Percentiles rank a stretch among this genome's conserved stretches.
phyloP scores from a whole-genome alignment of 116 monocot genomes.

The Trichopus zeylanicus region DNA sequence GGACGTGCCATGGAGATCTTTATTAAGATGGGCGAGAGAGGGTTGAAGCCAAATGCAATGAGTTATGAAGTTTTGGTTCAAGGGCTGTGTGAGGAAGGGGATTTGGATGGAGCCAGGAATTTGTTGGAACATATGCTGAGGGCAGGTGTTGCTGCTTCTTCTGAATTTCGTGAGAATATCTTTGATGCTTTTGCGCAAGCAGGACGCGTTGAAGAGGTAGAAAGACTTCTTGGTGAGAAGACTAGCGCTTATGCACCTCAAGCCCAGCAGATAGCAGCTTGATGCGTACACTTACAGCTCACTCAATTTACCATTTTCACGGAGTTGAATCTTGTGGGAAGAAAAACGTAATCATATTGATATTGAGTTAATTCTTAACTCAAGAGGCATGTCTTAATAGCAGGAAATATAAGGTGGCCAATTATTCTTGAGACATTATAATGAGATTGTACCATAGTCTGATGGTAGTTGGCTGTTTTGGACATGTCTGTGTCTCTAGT shows the following conservation, averaged over 20 bases:
- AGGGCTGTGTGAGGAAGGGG: slow-evolving; percentile 47
- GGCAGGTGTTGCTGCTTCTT: slow-evolving; percentile 11
- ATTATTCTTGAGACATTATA: not conserved
- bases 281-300: not conserved
- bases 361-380: not conserved
- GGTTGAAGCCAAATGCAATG: slow-evolving; percentile 33
- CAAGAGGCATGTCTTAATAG: not conserved
- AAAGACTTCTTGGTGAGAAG: slow-evolving; percentile 18
- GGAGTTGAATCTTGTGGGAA: not conserved
- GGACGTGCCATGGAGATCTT: slow-evolving; percentile 49
- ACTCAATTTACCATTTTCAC: not conserved
- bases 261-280: slow-evolving; percentile 6
- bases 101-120: slow-evolving; percentile 38
- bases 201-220: slow-evolving; percentile 27
- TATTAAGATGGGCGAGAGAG: slow-evolving; percentile 64
- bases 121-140: slow-evolving; percentile 57
- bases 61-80: slow-evolving; percentile 58
- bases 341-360: not conserved
- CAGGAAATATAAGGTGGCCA: not conserved
- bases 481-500: too few species aligned
- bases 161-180: slow-evolving; percentile 27
- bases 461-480: not conserved
- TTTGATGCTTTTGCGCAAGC: slow-evolving; percentile 25
- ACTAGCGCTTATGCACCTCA: slow-evolving; percentile 9
- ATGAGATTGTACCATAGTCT: not conserved